A percentile compares a stretch with the other conserved stretches of the same genome.
These are phyloP conservation scores for Sarocladiaceae sp. DNA, from an alignment of 2,329 filamentous ascomycete genomes.

Conservation along the genomic window DNA sequence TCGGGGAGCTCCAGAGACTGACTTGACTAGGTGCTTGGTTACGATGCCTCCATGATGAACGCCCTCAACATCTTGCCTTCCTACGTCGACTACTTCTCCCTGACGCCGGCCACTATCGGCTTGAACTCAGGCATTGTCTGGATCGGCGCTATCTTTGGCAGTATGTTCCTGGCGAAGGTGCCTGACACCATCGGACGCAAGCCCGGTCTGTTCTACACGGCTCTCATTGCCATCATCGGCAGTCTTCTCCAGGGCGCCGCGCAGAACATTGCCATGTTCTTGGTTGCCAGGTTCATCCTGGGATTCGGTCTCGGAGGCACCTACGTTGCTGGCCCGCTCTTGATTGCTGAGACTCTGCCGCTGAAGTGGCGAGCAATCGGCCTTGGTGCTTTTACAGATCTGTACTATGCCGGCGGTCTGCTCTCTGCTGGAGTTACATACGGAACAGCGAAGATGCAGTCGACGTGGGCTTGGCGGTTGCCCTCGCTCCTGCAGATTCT, in stretches of 20 bases:
- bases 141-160: background rate
- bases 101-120: background rate
- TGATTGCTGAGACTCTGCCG: slow-evolving; percentile 45
- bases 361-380: slow-evolving; percentile 18
- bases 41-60: slow-evolving; percentile 1
- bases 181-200: background rate
- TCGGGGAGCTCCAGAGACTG: background rate
- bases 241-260: slow-evolving; percentile 47
- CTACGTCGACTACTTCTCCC: background rate
- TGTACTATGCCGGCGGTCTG: slow-evolving; percentile 13
- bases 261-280: slow-evolving; percentile 49
- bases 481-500: slow-evolving; percentile 28
- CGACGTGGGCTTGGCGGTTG: slow-evolving; percentile 31
- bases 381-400: slow-evolving; percentile 16
- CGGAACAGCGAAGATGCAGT: slow-evolving; percentile 26
- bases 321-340: slow-evolving; percentile 39
- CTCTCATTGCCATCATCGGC: slow-evolving; percentile 34
- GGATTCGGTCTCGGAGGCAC: slow-evolving; percentile 40
- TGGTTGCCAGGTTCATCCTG: slow-evolving; percentile 40
- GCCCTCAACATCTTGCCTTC: background rate
- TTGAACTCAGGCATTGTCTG: slow-evolving; percentile 8
- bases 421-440: slow-evolving; percentile 29
- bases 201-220: slow-evolving; percentile 21
- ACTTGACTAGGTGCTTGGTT: background rate
- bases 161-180: background rate